Conservation (phyloP, 176 grass and related monocot genomes). For the Cenchrus americanus region DNA sequence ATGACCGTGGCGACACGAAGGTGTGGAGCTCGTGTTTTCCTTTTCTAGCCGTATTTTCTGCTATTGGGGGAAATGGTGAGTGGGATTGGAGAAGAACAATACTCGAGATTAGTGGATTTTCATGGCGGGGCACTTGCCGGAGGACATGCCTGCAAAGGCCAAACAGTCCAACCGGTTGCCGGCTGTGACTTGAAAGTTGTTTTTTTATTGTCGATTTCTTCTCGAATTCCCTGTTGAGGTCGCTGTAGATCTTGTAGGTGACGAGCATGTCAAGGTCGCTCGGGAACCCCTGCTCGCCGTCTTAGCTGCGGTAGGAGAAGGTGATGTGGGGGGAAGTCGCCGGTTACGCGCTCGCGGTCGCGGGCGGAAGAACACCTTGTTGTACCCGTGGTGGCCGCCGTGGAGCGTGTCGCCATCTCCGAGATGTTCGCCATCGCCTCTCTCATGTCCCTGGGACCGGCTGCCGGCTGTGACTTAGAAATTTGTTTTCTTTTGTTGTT, state of each 20-base stretch:
- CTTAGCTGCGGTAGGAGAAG: too few species aligned
- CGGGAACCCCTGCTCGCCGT: too few species aligned
- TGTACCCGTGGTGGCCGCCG: too few species aligned
- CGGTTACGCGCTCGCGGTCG: too few species aligned
- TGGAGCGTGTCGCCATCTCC: constrained; percentile 54
- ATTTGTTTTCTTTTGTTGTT: neutral
- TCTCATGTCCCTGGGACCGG: constrained; percentile 71
- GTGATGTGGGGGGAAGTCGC: too few species aligned
- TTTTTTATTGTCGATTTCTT: too few species aligned
- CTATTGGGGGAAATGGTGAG: constrained; percentile 5
- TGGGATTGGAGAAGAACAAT: constrained; percentile 23
- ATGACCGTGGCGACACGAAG: constrained; percentile 30
- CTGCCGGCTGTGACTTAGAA: neutral
- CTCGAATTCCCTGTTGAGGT: too few species aligned
- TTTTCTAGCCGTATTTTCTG: constrained; percentile 6
- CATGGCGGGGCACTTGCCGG: constrained; percentile 3
- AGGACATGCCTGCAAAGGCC: neutral
- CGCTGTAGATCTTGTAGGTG: too few species aligned
- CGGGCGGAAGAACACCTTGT: too few species aligned
- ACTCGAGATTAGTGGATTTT: constrained; percentile 35
- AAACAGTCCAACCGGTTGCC: neutral
- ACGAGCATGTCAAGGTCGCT: too few species aligned
- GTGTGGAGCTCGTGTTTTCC: constrained; percentile 51
- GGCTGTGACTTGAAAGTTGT: too few species aligned
- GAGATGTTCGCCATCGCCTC: constrained; percentile 83